phyloP scores from a whole-genome alignment of 2,329 filamentous ascomycete genomes.

The Cladosporium austrohemisphaericum region DNA sequence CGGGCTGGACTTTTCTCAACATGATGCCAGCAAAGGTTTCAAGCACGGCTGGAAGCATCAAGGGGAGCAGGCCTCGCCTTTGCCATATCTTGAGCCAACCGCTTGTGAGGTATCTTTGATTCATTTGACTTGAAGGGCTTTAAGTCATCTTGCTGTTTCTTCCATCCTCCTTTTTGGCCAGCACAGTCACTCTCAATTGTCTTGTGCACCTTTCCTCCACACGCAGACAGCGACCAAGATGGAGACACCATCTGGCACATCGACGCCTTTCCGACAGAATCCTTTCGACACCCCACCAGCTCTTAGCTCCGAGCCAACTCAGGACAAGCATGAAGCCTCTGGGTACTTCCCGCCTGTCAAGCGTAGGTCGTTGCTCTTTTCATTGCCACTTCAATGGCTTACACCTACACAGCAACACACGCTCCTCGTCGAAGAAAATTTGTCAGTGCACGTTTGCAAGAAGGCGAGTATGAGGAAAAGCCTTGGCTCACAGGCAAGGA shows the following conservation, averaged over 20 bases:
- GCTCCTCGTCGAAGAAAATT: constrained; percentile 11
- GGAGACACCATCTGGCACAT: constrained; percentile 4
- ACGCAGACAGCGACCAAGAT: not conserved
- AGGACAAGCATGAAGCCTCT: constrained; percentile 6
- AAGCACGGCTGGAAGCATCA: not conserved
- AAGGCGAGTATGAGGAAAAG: constrained; percentile 15
- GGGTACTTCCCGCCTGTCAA: constrained; percentile 11
- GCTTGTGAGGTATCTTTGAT: not conserved
- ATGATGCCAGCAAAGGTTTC: not conserved
- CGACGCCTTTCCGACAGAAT: constrained; percentile 7
- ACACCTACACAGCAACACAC: not conserved
- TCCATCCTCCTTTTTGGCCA: not conserved
- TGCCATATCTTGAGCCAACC: not conserved
- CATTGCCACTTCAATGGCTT: not conserved
- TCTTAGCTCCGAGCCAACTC: constrained; percentile 7
- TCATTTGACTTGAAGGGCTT: not conserved
- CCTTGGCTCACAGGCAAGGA: constrained; percentile 14
- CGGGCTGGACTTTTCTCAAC: not conserved
- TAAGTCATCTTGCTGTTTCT: not conserved
- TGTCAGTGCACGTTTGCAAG: constrained; percentile 12
- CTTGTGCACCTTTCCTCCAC: not conserved
- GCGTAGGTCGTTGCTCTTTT: not conserved
- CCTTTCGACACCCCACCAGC: constrained; percentile 11
- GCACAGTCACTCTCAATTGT: not conserved
- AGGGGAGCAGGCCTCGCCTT: not conserved